A percentile compares a stretch with the other conserved stretches of the same genome.
Evolutionary conservation across 2,329 filamentous ascomycete genomes (phyloP).

Genomic region (Apiospora arundinis): DNA sequence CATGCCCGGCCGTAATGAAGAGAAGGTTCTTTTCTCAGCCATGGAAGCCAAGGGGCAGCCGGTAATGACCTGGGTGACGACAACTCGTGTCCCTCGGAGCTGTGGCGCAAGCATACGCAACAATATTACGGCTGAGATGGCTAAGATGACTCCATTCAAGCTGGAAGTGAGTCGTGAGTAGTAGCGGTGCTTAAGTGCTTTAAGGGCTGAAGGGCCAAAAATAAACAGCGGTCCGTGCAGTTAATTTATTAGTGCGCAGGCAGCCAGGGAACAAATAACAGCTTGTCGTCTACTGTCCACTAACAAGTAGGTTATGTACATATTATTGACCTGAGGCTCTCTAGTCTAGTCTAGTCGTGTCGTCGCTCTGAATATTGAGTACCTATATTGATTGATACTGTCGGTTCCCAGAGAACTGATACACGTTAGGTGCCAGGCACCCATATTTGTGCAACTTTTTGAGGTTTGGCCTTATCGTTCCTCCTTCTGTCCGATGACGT

Average conservation of each 20-base stretch:
- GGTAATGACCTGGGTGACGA: not conserved
- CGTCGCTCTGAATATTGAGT: too few relatives aligned
- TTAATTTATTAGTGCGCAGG: not conserved
- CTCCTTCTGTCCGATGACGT: not conserved
- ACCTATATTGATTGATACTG: too few relatives aligned
- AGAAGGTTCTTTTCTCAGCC: not conserved
- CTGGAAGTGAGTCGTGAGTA: not conserved
- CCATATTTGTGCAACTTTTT: not conserved
- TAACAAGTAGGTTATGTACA: too few relatives aligned
- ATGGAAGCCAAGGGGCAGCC: not conserved
- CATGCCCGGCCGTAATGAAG: constrained; percentile 10
- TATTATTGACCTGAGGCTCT: too few relatives aligned
- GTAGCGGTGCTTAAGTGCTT: not conserved
- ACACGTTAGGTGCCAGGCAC: not conserved
- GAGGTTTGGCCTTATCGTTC: not conserved
- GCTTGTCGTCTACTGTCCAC: too few relatives aligned
- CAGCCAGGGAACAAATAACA: not conserved
- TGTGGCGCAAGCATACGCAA: not conserved
- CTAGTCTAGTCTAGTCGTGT: too few relatives aligned
- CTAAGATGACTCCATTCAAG: not conserved
- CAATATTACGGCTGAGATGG: not conserved
- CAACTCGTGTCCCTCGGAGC: not conserved
- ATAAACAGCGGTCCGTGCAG: not conserved
- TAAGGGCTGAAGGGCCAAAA: not conserved
- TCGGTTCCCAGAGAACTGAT: not conserved